Base-by-base conservation (phyloP, 2,329 filamentous ascomycete genomes). In the Apiospora phragmitis region DNA sequence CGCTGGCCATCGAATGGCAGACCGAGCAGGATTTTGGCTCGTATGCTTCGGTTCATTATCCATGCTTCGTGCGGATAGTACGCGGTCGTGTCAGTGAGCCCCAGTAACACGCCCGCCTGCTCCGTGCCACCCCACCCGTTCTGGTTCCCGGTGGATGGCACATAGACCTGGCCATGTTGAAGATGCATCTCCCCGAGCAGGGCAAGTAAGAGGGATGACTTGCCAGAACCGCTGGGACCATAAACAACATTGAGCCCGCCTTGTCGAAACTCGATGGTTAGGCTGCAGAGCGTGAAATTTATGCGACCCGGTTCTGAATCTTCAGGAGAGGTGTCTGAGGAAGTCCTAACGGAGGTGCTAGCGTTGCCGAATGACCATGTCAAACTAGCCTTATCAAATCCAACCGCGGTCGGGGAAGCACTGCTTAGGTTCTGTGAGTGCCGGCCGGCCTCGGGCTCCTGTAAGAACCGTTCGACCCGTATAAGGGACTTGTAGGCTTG, bases 401-500 rank as follows among this genome's bases (percentile, higher is more conserved):
- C 55, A 62, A 62, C 7, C n/a, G 32, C 4, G 3, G 1, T 9
- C 26, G 18, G 9, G 1, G 55, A 38, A 8, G 2, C 32, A 12
- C 18, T 11, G 3, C 7, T 4, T 35, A 18, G 9, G 32, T 6
- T 12, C 9, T 12, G 29, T 1, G 0, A 11, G 18, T 5, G 3
- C 55, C 38, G 18, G 1, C 4, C 18, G 18, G 7, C 18, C 9
- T 62, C 55, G 18, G 55, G 59, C 26, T 62, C 90, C 69, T 85
- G 88, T 29, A 93, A 80, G 74, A 92, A 93, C 71, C 90, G 86
- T 75, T 92, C 90, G n/a, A 93, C 89, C 79, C 91, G 90, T 74
- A 91, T 89, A 42, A 93, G 85, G 0, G 91, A 93, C 1, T 92
- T 89, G 16, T 92, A 91, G 0, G 90, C 89, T 78, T 92, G 90